These are phyloP conservation scores for Neofusicoccum parvum DNA, from an alignment of 2,329 filamentous ascomycete genomes.

Conservation along the genomic window DNA sequence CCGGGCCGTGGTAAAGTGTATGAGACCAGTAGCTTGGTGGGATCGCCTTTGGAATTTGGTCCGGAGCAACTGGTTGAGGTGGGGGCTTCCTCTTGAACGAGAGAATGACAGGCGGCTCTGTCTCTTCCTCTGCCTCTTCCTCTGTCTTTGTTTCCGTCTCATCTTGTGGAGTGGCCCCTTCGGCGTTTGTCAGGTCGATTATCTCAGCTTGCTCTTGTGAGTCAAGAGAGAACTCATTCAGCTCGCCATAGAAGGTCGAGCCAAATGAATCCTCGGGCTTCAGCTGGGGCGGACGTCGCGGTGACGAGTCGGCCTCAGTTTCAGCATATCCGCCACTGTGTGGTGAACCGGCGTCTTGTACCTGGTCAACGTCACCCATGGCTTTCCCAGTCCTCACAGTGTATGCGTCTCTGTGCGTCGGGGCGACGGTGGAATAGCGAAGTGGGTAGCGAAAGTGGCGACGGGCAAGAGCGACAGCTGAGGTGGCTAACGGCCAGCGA, in stretches of 20 bases:
- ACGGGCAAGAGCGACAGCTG: not conserved
- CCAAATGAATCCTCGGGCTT: conserved; percentile 8
- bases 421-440: not conserved
- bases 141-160: not conserved
- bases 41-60: not conserved
- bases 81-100: conserved; percentile 2
- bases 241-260: conserved; percentile 1
- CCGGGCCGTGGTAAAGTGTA: conserved; percentile 63
- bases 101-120: conserved; percentile 1
- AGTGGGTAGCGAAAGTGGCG: not conserved
- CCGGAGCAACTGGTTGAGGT: not conserved
- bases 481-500: not conserved
- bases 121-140: not conserved
- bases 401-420: not conserved
- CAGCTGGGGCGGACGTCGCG: not conserved
- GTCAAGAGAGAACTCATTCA: not conserved
- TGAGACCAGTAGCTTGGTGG: conserved; percentile 64
- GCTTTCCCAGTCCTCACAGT: not conserved
- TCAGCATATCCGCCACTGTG: not conserved
- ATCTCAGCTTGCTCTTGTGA: not conserved
- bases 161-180: not conserved
- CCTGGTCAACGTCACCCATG: not conserved
- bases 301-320: not conserved
- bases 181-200: not conserved
- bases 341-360: not conserved